Base-by-base conservation (phyloP, 2,329 filamentous ascomycete genomes). In the Venturiaceae sp. region DNA sequence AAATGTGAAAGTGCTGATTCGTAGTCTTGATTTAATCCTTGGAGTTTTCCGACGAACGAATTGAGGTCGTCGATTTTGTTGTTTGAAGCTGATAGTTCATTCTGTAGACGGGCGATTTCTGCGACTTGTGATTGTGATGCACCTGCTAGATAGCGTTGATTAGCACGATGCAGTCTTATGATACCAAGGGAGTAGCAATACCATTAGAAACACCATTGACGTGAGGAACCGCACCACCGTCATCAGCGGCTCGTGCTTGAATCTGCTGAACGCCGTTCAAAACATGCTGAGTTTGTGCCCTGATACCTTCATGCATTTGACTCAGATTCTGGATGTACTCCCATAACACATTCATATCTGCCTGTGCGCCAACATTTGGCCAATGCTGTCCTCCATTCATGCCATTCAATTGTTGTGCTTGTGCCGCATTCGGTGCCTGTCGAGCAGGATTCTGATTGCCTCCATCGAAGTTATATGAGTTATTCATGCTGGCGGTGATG, bases 271-370 rank as follows among this genome's bases (percentile, higher is more conserved):
- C 70, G 11, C 70, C 69, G 55, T 69, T 72, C 46, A 73, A 65
- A 28, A 74, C 71, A 2, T 67, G 66, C 60, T 64, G 62, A 23
- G 69, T 72, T 58, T 73, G 70, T 36, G 66, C 68, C 44, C 71
- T 66, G 60, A 74, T 74, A 58, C 73, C 71, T 57, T 72, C 70
- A 34, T 74, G 64, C 55, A 72, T 60, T 60, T 71, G 67, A 58
- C 67, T 69, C 56, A 74, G 63, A 64, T 73, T 69, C 64, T 74
- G 70, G 37, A 74, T 70, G 34, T 73, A 68, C 33, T 65, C 65
- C 72, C 71, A 74, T 26, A 74, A 65, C 60, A 73, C 67, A 59
- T 74, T 74, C 71, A 74, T 72, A 58, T 74, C 72, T 14, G 69
- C 73, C 63, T 74, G 72, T 55, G 73, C 72, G 47, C 72, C 72